Base-by-base conservation (phyloP, 148 eudicot species). In the Camellia sinensis region DNA sequence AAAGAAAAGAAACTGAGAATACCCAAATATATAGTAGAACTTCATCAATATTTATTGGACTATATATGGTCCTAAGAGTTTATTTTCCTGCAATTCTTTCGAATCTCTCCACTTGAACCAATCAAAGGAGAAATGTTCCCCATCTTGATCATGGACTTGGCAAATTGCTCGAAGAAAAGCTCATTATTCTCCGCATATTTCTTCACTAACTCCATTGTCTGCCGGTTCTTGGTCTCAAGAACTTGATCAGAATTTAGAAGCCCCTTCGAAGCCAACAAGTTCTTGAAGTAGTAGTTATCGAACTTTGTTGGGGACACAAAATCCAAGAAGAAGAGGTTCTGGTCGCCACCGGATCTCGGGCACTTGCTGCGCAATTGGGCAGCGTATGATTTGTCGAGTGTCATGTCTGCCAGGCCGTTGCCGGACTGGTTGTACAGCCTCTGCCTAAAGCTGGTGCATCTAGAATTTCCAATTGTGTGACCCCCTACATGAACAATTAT, bases 381-480 rank as follows among this genome's bases (percentile, higher is more conserved):
- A 2, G 98, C 95, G 11, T 83, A 90, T 14, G 73, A 75, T 44
- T 67, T 91, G 79, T 86, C 88, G 2, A 95, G 75, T 0, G 94
- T 80, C 10, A 14, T 67, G 73, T 95, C 97, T 0, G 97, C 88
- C 17, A 63, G 70, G 11, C 91, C 93, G 29, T 89, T 91, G 40
- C 87, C 86, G 0, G 88, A 62, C 71, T 95, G 94, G 87, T 87
- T 87, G 94, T 95, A 95, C 2, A 95, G 94, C 87, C 98, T 91
- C 79, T 95, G 97, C 83, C 92, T 95, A 92, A 95, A 92, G 87
- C 84, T 93, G 64, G 88, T 84, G 84, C 98, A 95, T 81, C 98
- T 87, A 75, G 98, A 79, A 75, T 89, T 71, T 17, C 98, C 98
- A 75, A 95, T 92, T 54, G 97, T 95, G 90, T 95, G 98, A 75